A percentile compares a stretch with the other conserved stretches of the same genome.
Conservation (phyloP, 768 basidiomycete genomes). For the Leccinum variicolor region DNA sequence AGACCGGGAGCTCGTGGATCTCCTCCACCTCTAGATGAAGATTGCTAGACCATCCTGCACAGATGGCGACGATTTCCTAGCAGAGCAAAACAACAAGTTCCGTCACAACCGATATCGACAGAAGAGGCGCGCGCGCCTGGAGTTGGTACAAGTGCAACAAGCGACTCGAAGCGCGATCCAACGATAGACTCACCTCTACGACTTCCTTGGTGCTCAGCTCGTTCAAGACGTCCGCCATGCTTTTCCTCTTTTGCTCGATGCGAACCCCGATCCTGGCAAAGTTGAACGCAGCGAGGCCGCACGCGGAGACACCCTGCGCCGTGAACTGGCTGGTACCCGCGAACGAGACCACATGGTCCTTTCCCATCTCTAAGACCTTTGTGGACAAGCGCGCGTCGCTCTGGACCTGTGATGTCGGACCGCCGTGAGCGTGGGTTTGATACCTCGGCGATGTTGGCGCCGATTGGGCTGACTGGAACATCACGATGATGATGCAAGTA, state of each 20-base stretch:
- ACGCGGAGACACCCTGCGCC: constrained; percentile 46
- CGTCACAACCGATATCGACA: background rate
- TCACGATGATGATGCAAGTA: background rate
- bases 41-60: constrained; percentile 50
- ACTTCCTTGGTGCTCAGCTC: constrained; percentile 20
- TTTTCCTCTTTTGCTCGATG: constrained; percentile 11
- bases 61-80: constrained; percentile 58
- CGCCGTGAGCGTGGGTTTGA: background rate
- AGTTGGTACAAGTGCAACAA: too few species aligned
- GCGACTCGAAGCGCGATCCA: background rate
- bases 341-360: constrained; percentile 42
- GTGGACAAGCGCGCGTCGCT: background rate
- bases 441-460: background rate
- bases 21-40: constrained; percentile 57
- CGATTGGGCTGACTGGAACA: background rate
- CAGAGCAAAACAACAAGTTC: background rate
- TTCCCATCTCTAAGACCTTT: constrained; percentile 24
- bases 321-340: constrained; percentile 56
- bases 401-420: background rate
- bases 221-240: constrained; percentile 15
- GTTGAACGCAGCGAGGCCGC: constrained; percentile 66
- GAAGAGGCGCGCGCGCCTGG: background rate
- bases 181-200: constrained; percentile 23
- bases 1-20: constrained; percentile 47
- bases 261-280: constrained; percentile 51